A percentile compares a stretch with the other conserved stretches of the same genome.
phyloP scores from a whole-genome alignment of 176 grass and related monocot species.

The Puya raimondii region DNA sequence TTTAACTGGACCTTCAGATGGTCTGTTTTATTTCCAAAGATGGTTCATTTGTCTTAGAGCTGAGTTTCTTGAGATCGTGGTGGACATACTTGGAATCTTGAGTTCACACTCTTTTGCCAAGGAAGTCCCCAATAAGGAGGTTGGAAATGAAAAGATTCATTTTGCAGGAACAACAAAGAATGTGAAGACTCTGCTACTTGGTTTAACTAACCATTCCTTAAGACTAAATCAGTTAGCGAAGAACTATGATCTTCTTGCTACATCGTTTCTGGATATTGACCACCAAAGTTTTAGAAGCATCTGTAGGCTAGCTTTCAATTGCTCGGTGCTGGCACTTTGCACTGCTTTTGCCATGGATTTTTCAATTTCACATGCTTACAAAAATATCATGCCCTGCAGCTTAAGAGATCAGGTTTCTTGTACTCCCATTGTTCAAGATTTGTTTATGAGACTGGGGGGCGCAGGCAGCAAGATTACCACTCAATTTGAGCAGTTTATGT shows the following conservation, averaged over 20 bases:
- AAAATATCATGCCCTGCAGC: constrained; percentile 12
- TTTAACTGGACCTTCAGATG: constrained; percentile 23
- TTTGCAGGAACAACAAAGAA: constrained; percentile 18
- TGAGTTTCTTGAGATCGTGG: constrained; percentile 49
- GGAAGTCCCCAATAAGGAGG: background rate
- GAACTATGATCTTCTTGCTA: constrained; percentile 64
- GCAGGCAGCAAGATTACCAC: constrained; percentile 26
- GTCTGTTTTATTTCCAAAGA: constrained; percentile 56
- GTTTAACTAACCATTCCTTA: constrained; percentile 45
- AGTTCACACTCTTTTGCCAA: constrained; percentile 14
- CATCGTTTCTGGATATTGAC: constrained; percentile 69
- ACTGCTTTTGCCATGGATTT: constrained; percentile 46
- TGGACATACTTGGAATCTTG: constrained; percentile 41
- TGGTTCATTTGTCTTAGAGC: constrained; percentile 85
- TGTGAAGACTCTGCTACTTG: constrained; percentile 25
- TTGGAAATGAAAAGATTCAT: constrained; percentile 16
- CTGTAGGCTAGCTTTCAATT: constrained; percentile 55
- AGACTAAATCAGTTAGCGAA: constrained; percentile 54
- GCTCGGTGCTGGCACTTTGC: constrained; percentile 72
- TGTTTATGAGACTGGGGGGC: constrained; percentile 43
- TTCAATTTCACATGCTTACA: constrained; percentile 12
- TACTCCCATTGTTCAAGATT: constrained; percentile 42
- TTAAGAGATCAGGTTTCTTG: constrained; percentile 33
- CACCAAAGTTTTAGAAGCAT: constrained; percentile 36
- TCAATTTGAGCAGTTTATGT: constrained; percentile 38